A percentile compares a stretch with the other conserved stretches of the same genome.
Evolutionary conservation across 805 yeast species (phyloP).

Genomic region (Sungouiozyma intestinalis): DNA sequence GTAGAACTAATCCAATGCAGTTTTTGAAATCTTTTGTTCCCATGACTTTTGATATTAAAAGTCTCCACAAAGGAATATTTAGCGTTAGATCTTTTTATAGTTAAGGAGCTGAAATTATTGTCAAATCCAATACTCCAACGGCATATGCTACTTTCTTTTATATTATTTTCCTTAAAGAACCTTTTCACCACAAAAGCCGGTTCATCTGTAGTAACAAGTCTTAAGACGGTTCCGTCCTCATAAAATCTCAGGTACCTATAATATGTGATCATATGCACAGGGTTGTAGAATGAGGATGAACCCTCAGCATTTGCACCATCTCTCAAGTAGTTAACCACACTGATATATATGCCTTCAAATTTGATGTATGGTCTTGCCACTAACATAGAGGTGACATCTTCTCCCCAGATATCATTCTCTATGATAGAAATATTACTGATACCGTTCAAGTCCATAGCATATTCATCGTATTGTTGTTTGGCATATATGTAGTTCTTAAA

Average conservation of each 20-base stretch:
- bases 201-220: conserved; percentile 59
- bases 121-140: conserved; percentile 48
- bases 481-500: conserved; percentile 44
- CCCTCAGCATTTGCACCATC: conserved; percentile 69
- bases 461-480: conserved; percentile 41
- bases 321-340: conserved; percentile 73
- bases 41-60: conserved; percentile 48
- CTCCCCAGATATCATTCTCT: conserved; percentile 34
- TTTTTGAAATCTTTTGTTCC: conserved; percentile 55
- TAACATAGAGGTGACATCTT: conserved; percentile 30
- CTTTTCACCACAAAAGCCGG: conserved; percentile 58
- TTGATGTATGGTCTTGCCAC: conserved; percentile 64
- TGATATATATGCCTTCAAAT: conserved; percentile 74
- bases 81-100: conserved; percentile 47
- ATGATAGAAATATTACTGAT: conserved; percentile 26
- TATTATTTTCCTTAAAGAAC: conserved; percentile 30
- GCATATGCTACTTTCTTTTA: conserved; percentile 37
- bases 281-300: conserved; percentile 57
- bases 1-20: conserved; percentile 62
- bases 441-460: conserved; percentile 30
- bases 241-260: conserved; percentile 77
- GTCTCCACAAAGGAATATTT: conserved; percentile 55
- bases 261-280: conserved; percentile 76
- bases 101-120: conserved; percentile 40
- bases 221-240: conserved; percentile 64